Conservation (phyloP, 208 protist genomes). For the Angomonas desouzai region DNA sequence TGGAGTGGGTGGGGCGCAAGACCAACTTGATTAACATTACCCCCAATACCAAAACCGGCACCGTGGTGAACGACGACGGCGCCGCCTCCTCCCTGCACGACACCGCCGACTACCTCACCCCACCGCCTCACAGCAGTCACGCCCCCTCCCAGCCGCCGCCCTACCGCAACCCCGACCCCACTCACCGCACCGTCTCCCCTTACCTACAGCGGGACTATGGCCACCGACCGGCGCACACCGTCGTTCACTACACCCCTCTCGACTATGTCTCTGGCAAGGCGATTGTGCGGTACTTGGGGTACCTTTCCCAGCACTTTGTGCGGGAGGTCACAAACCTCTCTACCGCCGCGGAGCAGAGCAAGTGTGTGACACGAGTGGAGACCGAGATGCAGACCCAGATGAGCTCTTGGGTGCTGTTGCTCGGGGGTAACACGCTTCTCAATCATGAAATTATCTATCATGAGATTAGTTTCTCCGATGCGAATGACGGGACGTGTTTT, state of each 20-base stretch:
- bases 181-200: slow-evolving; percentile 15
- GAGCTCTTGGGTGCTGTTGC: slow-evolving; percentile 63
- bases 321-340: slow-evolving; percentile 71
- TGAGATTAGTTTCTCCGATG: slow-evolving; percentile 80
- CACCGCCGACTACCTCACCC: slow-evolving; percentile 12
- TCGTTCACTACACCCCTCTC: slow-evolving; percentile 67
- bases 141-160: background rate
- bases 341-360: slow-evolving; percentile 24
- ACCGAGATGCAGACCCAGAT: slow-evolving; percentile 78
- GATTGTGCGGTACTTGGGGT: slow-evolving; percentile 83
- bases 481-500: slow-evolving; percentile 56
- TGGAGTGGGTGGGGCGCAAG: slow-evolving; percentile 5
- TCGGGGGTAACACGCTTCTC: slow-evolving; percentile 85
- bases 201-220: slow-evolving; percentile 37
- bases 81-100: background rate
- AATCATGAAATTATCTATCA: slow-evolving; percentile 84
- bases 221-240: slow-evolving; percentile 20
- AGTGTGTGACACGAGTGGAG: slow-evolving; percentile 74
- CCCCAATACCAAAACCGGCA: background rate
- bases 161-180: slow-evolving; percentile 21
- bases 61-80: background rate
- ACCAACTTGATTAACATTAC: slow-evolving; percentile 4
- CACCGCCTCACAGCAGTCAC: background rate
- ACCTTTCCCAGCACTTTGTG: slow-evolving; percentile 90
- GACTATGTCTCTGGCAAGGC: slow-evolving; percentile 76